Percentiles rank a stretch among this genome's conserved stretches.
Evolutionary conservation across 1,284 basidiomycete genomes (phyloP).

Genomic region (Leccinum holopus): DNA sequence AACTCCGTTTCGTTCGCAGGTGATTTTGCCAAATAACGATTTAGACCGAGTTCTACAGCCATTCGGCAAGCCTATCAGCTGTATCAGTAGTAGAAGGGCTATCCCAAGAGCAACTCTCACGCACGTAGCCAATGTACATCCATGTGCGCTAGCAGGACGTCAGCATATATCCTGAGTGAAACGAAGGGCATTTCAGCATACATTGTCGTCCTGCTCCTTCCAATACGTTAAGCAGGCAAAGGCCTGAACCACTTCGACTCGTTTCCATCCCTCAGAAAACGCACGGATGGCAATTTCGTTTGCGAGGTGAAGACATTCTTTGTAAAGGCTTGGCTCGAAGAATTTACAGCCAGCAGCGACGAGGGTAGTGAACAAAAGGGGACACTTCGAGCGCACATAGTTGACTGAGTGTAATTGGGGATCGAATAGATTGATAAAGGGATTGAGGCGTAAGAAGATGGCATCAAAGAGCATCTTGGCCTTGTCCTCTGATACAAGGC

Average conservation of each 20-base stretch:
- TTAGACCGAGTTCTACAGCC: slow-evolving; percentile 78
- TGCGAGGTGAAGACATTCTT: slow-evolving; percentile 63
- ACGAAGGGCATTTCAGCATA: slow-evolving; percentile 35
- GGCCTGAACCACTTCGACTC: slow-evolving; percentile 80
- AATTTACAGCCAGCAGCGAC: slow-evolving; percentile 85
- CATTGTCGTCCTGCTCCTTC: slow-evolving; percentile 80
- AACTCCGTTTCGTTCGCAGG: slow-evolving; percentile 59
- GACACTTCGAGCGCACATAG: slow-evolving; percentile 72
- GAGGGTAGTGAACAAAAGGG: slow-evolving; percentile 79
- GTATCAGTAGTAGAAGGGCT: slow-evolving; percentile 10
- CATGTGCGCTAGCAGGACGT: slow-evolving; percentile 60
- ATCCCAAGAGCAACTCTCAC: slow-evolving; percentile 23
- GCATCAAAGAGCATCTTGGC: slow-evolving; percentile 70
- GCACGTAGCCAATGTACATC: slow-evolving; percentile 80
- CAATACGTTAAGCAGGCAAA: slow-evolving; percentile 84
- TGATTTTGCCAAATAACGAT: slow-evolving; percentile 58
- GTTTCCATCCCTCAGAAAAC: slow-evolving; percentile 73
- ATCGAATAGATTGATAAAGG: slow-evolving; percentile 84
- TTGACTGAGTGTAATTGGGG: slow-evolving; percentile 68
- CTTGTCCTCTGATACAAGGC: slow-evolving; percentile 64
- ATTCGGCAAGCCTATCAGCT: slow-evolving; percentile 70
- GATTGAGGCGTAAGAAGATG: slow-evolving; percentile 76
- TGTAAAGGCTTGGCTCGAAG: slow-evolving; percentile 69
- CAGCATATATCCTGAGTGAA: slow-evolving; percentile 19
- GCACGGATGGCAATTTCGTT: slow-evolving; percentile 71